phyloP scores from a whole-genome alignment of 73 alveolate genomes.

The Paramecium tetraurelia region DNA sequence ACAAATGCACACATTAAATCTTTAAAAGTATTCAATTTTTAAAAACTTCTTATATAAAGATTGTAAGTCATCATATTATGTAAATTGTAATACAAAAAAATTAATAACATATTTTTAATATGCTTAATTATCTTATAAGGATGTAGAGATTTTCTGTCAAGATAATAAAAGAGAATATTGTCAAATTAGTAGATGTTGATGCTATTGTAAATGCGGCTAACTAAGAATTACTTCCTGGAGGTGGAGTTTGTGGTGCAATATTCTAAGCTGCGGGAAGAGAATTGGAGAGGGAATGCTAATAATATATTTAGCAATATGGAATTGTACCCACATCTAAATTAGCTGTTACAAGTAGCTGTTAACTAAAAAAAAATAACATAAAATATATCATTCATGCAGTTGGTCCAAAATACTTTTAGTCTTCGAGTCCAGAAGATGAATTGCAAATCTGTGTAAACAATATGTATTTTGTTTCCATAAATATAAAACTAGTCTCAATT shows the following conservation, averaged over 20 bases:
- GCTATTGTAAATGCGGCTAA: conserved; percentile 38
- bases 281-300: not conserved
- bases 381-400: conserved; percentile 7
- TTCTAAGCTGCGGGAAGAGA: not conserved
- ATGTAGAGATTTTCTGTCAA: not conserved
- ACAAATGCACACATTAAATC: not conserved
- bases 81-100: not conserved
- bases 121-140: not conserved
- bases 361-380: not conserved
- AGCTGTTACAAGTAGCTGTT: not conserved
- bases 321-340: not conserved
- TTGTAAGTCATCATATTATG: not conserved
- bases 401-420: not conserved
- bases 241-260: conserved; percentile 46
- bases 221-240: not conserved
- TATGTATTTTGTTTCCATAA: not conserved
- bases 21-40: not conserved
- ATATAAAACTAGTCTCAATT: not conserved
- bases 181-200: not conserved
- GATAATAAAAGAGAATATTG: not conserved
- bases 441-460: not conserved
- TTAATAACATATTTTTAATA: not conserved
- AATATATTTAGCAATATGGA: not conserved
- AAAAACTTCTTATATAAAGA: not conserved
- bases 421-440: not conserved